A percentile compares a stretch with the other conserved stretches of the same genome.
Evolutionary conservation across 2,329 filamentous ascomycete species (phyloP).

Genomic region (Cladosporium sp.): DNA sequence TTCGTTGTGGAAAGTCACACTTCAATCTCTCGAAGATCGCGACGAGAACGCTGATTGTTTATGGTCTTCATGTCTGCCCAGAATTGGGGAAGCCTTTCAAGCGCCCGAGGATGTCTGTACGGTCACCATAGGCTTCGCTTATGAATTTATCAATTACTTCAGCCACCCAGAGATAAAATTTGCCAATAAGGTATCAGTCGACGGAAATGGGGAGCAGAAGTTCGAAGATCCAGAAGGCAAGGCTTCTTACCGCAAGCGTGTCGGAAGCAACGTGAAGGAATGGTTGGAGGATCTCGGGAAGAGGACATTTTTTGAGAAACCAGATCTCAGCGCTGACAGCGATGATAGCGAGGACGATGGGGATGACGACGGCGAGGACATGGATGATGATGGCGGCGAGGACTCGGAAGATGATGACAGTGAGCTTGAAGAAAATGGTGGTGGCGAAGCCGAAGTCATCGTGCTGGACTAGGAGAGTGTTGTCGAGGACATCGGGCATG

Average conservation of each 20-base stretch:
- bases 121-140: slow-evolving; percentile 4
- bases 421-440: too few species aligned
- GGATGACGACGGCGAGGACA: not conserved
- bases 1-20: slow-evolving; percentile 5
- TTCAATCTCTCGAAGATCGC: not conserved
- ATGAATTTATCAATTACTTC: not conserved
- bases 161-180: not conserved
- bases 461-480: not conserved
- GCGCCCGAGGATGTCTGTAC: not conserved
- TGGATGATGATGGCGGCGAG: not conserved
- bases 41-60: not conserved
- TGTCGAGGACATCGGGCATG: not conserved
- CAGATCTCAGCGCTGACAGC: not conserved
- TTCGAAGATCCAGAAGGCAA: slow-evolving; percentile 1
- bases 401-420: slow-evolving; percentile 2
- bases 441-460: not conserved
- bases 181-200: not conserved
- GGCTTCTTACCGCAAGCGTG: slow-evolving; percentile 13
- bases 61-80: not conserved
- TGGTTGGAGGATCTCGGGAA: slow-evolving; percentile 7
- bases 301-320: not conserved
- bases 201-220: slow-evolving; percentile 5
- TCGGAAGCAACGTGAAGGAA: slow-evolving; percentile 3
- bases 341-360: slow-evolving; percentile 21
- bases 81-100: not conserved